These are phyloP conservation scores for Vachellia collinsii DNA, from an alignment of 306 rosid genomes.

Conservation along the genomic window DNA sequence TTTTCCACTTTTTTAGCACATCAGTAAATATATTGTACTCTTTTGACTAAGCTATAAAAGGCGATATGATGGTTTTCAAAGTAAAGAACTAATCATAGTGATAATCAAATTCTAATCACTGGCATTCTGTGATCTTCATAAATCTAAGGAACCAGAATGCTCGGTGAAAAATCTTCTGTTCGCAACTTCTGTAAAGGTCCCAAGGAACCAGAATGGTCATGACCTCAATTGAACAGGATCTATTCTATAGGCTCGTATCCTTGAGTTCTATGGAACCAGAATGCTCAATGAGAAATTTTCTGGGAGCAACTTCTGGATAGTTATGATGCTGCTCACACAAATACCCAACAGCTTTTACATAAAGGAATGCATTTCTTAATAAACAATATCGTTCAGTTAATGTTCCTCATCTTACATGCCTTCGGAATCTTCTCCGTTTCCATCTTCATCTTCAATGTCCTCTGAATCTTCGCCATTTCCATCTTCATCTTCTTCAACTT, in stretches of 20 bases:
- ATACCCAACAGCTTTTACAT: background rate
- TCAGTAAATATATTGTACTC: no score
- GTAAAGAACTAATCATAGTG: background rate
- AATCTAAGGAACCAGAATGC: background rate
- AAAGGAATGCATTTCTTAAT: background rate
- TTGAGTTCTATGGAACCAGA: slow-evolving; percentile 18
- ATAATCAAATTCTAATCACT: background rate
- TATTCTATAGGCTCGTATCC: background rate
- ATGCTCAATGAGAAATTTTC: slow-evolving; percentile 36
- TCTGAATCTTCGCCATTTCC: background rate
- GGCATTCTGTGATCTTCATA: background rate
- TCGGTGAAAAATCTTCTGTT: background rate
- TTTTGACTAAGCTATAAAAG: no score
- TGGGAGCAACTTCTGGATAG: slow-evolving; percentile 21
- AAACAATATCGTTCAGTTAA: slow-evolving; percentile 25
- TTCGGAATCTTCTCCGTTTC: background rate
- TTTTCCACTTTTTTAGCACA: no score
- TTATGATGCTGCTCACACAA: background rate
- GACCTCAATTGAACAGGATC: background rate
- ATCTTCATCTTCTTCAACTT: no score
- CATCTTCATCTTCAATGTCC: slow-evolving; percentile 25
- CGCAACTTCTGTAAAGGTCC: background rate
- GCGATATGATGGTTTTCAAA: background rate
- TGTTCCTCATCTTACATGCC: slow-evolving; percentile 13
- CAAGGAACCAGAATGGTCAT: background rate